Base-by-base conservation (phyloP, 2,329 filamentous ascomycete species). In the Aspergillus sp. region DNA sequence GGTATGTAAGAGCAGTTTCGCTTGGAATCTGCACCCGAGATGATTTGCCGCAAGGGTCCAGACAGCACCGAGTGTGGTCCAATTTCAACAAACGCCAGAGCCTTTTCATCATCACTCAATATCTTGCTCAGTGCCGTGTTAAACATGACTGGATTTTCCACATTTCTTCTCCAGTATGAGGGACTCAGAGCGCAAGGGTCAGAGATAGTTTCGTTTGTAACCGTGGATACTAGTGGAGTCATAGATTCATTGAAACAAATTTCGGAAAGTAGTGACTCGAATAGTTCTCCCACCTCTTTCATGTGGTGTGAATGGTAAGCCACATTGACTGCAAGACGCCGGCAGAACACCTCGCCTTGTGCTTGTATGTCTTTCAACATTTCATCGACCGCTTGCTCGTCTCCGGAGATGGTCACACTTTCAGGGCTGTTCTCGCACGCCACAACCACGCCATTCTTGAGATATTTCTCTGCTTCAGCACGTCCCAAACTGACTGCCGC, bases 401-500 rank as follows among this genome's bases (percentile, higher is more conserved):
- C 67, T 3, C 62, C 65, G 15, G 66, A 61, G 5, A 68, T 21
- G 0, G 65, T 67, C 3, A 62, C 42, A 44, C 59, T 66, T 4
- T 44, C 42, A 0, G 57, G 61, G 13, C 59, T 60, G 42, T 68
- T 68, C 6, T 66, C 58, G 17, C 66, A 67, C 10, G 65, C 66
- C 32, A 68, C 36, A 1, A 58, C 25, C 2, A 66, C 60, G 0
- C 58, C 58, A 1, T 11, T 6, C n/a, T 23, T 10, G 5, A 67
- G 23, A 15, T 55, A 62, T 8, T 44, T 5, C 13, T 17, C 17
- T 1, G 59, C 57, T 2, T 59, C 57, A 3, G 48, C 42, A 3
- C 36, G n/a, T 3, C 55, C 39, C 11, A 68, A 21, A 1, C 65
- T 61, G n/a, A 66, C 57, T 11, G 63, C 65, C 3, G 58, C 60